A percentile compares a stretch with the other conserved stretches of the same genome.
These are phyloP conservation scores for Fusarium burgessii DNA, from an alignment of 2,329 filamentous ascomycete species.

Conservation along the genomic window DNA sequence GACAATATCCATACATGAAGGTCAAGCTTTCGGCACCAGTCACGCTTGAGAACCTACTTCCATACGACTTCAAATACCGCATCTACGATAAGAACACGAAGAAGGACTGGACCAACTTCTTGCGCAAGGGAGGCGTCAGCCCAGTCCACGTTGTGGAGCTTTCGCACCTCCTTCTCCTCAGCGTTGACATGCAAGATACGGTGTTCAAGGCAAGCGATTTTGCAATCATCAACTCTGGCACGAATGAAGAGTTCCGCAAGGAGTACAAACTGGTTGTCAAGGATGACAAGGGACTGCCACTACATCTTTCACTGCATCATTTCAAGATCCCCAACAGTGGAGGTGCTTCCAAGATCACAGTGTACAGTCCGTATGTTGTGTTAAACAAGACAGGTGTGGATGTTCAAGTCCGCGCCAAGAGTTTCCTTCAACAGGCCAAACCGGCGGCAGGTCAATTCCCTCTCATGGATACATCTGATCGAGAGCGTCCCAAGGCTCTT, in stretches of 20 bases:
- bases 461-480: slow-evolving; percentile 59
- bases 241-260: slow-evolving; percentile 86
- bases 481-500: slow-evolving; percentile 76
- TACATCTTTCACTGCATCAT: slow-evolving; percentile 91
- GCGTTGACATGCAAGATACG: slow-evolving; percentile 96
- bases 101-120: slow-evolving; percentile 98
- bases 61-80: slow-evolving; percentile 98
- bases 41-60: slow-evolving; percentile 92
- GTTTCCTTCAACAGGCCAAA: slow-evolving; percentile 85
- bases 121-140: slow-evolving; percentile 95
- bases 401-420: slow-evolving; percentile 88
- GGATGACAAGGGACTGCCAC: slow-evolving; percentile 81
- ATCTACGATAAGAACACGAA: slow-evolving; percentile 99
- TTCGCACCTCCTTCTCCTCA: slow-evolving; percentile 91
- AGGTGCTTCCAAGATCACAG: slow-evolving; percentile 93
- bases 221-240: slow-evolving; percentile 93
- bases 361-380: slow-evolving; percentile 95
- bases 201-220: slow-evolving; percentile 96
- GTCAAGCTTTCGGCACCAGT: slow-evolving; percentile 92
- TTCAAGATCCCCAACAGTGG: slow-evolving; percentile 90
- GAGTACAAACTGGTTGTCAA: slow-evolving; percentile 85
- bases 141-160: slow-evolving; percentile 97
- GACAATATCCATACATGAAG: slow-evolving; percentile 93
- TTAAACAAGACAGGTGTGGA: slow-evolving; percentile 95
- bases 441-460: slow-evolving; percentile 85